Conservation (phyloP, 768 basidiomycete genomes). For the Agrocybe praecox region DNA sequence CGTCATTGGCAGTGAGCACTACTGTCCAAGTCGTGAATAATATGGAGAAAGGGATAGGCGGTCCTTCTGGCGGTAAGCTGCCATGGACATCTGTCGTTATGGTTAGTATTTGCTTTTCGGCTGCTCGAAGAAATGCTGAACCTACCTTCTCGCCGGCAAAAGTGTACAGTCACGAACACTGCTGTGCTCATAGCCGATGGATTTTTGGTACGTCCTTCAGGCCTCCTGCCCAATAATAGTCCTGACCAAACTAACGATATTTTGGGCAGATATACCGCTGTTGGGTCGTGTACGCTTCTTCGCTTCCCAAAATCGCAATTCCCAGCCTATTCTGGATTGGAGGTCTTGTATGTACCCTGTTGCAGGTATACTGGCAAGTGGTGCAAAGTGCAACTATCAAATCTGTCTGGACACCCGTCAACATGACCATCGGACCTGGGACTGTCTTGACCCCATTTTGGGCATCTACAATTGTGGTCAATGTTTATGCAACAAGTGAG, state of each 20-base stretch:
- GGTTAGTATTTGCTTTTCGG: slow-evolving; percentile 1
- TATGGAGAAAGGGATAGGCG: background rate
- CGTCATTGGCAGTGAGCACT: background rate
- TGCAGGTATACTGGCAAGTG: slow-evolving; percentile 13
- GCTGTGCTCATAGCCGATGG: slow-evolving; percentile 5
- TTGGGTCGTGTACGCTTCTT: slow-evolving; percentile 4
- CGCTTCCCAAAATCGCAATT: background rate
- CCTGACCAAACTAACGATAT: background rate
- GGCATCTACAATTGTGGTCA: slow-evolving; percentile 14
- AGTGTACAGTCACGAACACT: slow-evolving; percentile 2
- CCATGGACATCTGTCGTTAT: slow-evolving; percentile 11
- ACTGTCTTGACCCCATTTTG: slow-evolving; percentile 18
- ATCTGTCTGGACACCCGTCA: slow-evolving; percentile 10
- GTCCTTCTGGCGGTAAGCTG: background rate
- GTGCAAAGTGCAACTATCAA: slow-evolving; percentile 6
- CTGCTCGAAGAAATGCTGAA: background rate
- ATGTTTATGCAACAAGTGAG: slow-evolving; percentile 16
- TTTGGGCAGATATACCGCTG: slow-evolving; percentile 9
- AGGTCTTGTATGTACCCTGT: slow-evolving; percentile 1
- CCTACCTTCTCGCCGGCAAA: background rate
- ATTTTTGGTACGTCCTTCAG: background rate
- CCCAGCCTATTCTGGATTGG: slow-evolving; percentile 12
- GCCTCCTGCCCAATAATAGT: background rate
- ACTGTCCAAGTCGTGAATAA: background rate
- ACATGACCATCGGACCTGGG: slow-evolving; percentile 16